These are phyloP conservation scores for Xerocomellus amylosporus DNA, from an alignment of 768 basidiomycete species.

Conservation along the genomic window DNA sequence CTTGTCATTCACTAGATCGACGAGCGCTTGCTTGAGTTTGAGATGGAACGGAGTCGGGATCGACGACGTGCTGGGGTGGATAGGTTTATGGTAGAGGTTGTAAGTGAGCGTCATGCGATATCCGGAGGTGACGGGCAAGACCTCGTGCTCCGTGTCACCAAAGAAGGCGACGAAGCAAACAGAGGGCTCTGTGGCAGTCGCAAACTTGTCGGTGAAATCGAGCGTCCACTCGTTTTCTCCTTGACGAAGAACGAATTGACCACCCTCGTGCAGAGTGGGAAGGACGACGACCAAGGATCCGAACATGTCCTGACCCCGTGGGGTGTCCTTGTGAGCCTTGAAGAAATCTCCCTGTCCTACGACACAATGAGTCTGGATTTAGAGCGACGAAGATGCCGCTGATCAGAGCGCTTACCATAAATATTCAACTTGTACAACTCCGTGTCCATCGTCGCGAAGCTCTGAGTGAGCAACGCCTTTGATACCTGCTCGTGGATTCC, in stretches of 20 bases:
- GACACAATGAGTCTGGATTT: too few species aligned
- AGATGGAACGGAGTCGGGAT: background rate
- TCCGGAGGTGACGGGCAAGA: slow-evolving; percentile 39
- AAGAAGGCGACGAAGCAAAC: slow-evolving; percentile 41
- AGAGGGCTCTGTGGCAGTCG: background rate
- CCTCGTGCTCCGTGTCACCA: slow-evolving; percentile 46
- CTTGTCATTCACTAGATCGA: background rate
- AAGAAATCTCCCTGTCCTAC: slow-evolving; percentile 3
- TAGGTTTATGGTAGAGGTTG: slow-evolving; percentile 30
- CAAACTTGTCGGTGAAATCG: background rate
- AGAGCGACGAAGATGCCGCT: too few species aligned
- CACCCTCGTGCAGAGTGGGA: slow-evolving; percentile 32
- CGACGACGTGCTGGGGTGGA: background rate
- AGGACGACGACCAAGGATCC: slow-evolving; percentile 51
- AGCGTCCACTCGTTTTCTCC: background rate
- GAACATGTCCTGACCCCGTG: slow-evolving; percentile 40
- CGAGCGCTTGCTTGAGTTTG: background rate
- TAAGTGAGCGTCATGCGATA: slow-evolving; percentile 45
- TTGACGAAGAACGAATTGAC: slow-evolving; percentile 7
- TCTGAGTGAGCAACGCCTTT: slow-evolving; percentile 1
- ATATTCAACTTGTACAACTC: slow-evolving; percentile 49
- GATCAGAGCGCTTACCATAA: slow-evolving; percentile 33
- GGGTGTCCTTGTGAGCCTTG: slow-evolving; percentile 29
- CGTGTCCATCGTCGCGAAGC: background rate
- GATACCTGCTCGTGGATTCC: background rate